phyloP scores from a whole-genome alignment of 148 eudicot genomes.

The Diospyros kaki region DNA sequence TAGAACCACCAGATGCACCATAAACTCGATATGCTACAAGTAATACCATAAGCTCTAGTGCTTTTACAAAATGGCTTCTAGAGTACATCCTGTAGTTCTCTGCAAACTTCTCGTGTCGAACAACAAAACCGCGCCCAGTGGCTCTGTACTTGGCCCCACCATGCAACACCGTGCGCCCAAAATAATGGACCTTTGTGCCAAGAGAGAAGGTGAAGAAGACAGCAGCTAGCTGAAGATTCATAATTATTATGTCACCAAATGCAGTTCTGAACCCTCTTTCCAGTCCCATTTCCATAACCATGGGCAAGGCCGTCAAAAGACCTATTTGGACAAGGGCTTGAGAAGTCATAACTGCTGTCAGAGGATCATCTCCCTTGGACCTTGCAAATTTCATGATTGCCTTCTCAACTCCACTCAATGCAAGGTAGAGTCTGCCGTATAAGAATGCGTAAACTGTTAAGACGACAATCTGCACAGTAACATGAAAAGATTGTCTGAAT shows the following conservation, averaged over 20 bases:
- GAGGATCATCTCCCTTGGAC: constrained; percentile 50
- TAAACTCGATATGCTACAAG: constrained; percentile 55
- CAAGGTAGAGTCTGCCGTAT: constrained; percentile 68
- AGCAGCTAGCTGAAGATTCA: constrained; percentile 74
- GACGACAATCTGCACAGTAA: constrained; percentile 53
- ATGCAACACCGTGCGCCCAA: constrained; percentile 74
- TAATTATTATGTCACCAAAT: constrained; percentile 51
- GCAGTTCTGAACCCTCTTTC: constrained; percentile 80
- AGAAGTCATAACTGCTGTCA: constrained; percentile 71
- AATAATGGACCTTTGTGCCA: constrained; percentile 71
- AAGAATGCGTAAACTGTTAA: constrained; percentile 67
- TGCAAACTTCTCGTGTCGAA: constrained; percentile 73
- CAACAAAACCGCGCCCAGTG: constrained; percentile 81
- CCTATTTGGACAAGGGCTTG: constrained; percentile 72
- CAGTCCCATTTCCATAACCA: constrained; percentile 78
- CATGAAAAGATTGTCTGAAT: constrained; percentile 6
- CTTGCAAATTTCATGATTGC: constrained; percentile 52
- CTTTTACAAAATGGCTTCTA: constrained; percentile 81
- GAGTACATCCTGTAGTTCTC: constrained; percentile 80
- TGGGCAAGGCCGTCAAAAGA: constrained; percentile 72
- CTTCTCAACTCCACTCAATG: constrained; percentile 68
- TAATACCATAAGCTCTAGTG: constrained; percentile 54
- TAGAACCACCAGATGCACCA: constrained; percentile 36
- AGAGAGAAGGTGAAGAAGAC: constrained; percentile 81
- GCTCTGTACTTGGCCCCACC: constrained; percentile 90